Percentiles rank a stretch among this genome's conserved stretches.
Evolutionary conservation across 805 yeast genomes (phyloP).

Genomic region (Pichia occidentalis): DNA sequence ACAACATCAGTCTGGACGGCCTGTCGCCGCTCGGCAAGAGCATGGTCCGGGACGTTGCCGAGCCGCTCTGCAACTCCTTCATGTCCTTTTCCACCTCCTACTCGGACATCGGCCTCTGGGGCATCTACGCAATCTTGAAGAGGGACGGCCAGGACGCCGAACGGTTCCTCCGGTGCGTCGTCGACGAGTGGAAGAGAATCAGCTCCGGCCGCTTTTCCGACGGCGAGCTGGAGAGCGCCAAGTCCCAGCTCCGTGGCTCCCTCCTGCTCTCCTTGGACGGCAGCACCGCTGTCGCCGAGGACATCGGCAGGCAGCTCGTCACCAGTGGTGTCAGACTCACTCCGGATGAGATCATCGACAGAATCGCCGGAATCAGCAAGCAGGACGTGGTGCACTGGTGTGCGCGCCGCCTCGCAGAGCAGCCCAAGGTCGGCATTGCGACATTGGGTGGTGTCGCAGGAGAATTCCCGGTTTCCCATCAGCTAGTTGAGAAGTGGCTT

Average conservation of each 20-base stretch:
- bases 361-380: constrained; percentile 71
- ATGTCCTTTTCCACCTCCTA: constrained; percentile 96
- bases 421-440: constrained; percentile 86
- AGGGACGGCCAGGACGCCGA: constrained; percentile 59
- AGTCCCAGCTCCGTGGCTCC: constrained; percentile 91
- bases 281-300: constrained; percentile 94
- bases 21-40: constrained; percentile 70
- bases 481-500: no score
- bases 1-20: no score
- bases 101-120: constrained; percentile 98
- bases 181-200: constrained; percentile 85
- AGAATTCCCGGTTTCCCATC: constrained; percentile 57
- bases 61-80: constrained; percentile 83
- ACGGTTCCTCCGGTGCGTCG: constrained; percentile 63
- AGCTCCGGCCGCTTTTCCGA: constrained; percentile 70
- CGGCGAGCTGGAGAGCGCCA: constrained; percentile 88
- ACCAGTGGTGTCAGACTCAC: constrained; percentile 79
- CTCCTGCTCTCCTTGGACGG: constrained; percentile 86
- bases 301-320: constrained; percentile 93
- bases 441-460: constrained; percentile 77
- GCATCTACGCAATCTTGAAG: constrained; percentile 85
- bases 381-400: constrained; percentile 87
- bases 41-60: constrained; percentile 43
- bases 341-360: constrained; percentile 67
- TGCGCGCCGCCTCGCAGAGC: constrained; percentile 24